Conservation (phyloP, 331 rosid genomes). For the Malus hybrid region DNA sequence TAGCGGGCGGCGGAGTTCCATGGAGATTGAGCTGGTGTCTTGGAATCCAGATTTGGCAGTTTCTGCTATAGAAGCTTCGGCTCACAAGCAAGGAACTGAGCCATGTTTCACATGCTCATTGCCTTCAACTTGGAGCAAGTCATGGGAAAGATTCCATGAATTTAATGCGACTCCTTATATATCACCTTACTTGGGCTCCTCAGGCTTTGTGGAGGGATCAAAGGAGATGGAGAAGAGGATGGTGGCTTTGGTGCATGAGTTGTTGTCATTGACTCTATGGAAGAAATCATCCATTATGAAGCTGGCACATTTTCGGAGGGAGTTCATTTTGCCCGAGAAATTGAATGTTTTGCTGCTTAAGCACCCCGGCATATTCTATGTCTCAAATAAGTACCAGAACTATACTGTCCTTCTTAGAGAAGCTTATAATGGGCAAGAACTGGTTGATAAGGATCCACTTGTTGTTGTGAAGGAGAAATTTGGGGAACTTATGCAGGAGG, state of each 20-base stretch:
- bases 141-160: conserved; percentile 58
- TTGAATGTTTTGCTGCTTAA: conserved; percentile 63
- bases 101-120: conserved; percentile 51
- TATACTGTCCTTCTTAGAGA: conserved; percentile 77
- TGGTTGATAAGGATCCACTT: conserved; percentile 67
- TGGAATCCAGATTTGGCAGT: conserved; percentile 69
- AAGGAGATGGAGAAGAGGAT: conserved; percentile 78
- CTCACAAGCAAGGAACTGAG: conserved; percentile 24
- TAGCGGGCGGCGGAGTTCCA: conserved; percentile 51
- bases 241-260: conserved; percentile 69
- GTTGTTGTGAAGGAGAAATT: conserved; percentile 68
- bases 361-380: conserved; percentile 74
- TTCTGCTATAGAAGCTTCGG: conserved; percentile 43
- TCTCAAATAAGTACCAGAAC: conserved; percentile 72
- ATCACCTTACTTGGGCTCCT: conserved; percentile 51
- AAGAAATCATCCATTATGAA: conserved; percentile 69
- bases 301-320: conserved; percentile 68
- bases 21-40: conserved; percentile 62
- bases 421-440: conserved; percentile 53
- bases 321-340: conserved; percentile 58
- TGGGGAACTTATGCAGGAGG: conserved; percentile 89
- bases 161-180: conserved; percentile 58
- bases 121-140: conserved; percentile 70
- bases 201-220: conserved; percentile 43
- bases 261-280: conserved; percentile 75